Evolutionary conservation across 495 filamentous ascomycete genomes (phyloP), one percentile per base, ranked within the genome.

Genomic region (Jackrogersella multiformis): DNA sequence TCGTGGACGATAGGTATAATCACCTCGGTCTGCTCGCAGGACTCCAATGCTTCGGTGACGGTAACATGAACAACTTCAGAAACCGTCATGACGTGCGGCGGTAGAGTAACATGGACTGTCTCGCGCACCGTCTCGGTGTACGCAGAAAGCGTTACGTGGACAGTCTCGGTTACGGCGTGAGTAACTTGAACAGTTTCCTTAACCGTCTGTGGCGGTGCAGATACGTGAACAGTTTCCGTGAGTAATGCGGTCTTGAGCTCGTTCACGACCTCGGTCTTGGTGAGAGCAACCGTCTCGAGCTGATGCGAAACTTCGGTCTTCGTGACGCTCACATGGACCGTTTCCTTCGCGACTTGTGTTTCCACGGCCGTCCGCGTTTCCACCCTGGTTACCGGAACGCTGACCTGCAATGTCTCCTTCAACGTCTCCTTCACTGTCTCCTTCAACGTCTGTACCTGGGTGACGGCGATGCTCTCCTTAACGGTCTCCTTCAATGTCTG

Each of bases 241-340:
- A 67, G 21, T 0, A 56, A 34, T 6, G 42, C 39, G 6, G 64
- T 67, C 41, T 61, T 28, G 16, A 61, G 32, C 2, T 61, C 38
- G 26, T 38, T 67, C 24, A 42, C 13, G 26, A 67, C 51, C n/a
- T 67, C 64, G 6, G 64, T 67, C 56, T 67, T 61, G 1, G 64
- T 67, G 12, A 61, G 30, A 28, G 56, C 56, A 12, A 61, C 42
- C 0, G 56, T 61, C 38, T 52, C 53, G 45, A 58, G 35, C 56
- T 56, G 21, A 12, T 64, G 34, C 13, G 44, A 52, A 13, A 64
- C 44, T 28, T 64, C 61, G 24, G 61, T 64, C 45, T 57, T 57
- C 35, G 61, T 64, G 26, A 64, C 20, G 34, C 23, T 61, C 23
- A 61, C 36, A 34, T 56, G 54, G 18, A 56, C 39, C 3, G 60